phyloP scores from a whole-genome alignment of 495 filamentous ascomycete species.

The Penicillium bialowiezense region DNA sequence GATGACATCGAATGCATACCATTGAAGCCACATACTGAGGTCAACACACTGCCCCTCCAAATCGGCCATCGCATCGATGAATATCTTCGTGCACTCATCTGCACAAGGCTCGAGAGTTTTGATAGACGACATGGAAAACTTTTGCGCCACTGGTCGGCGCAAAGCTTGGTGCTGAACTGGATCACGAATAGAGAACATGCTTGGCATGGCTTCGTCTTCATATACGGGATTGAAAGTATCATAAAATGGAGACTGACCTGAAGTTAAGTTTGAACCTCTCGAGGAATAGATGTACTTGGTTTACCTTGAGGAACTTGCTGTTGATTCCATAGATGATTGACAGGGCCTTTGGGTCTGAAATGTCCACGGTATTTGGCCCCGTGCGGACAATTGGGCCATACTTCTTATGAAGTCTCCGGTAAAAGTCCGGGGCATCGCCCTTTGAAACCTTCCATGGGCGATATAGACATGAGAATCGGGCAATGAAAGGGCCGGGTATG shows the following conservation, averaged over 20 bases:
- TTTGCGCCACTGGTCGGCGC: conserved; percentile 50
- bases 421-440: conserved; percentile 8
- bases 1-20: conserved; percentile 55
- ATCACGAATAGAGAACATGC: conserved; percentile 69
- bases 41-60: conserved; percentile 47
- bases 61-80: conserved; percentile 32
- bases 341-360: conserved; percentile 55
- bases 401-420: conserved; percentile 6
- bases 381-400: conserved; percentile 9
- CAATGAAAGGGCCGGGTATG: conserved; percentile 12
- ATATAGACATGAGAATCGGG: conserved; percentile 11
- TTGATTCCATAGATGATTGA: conserved; percentile 71
- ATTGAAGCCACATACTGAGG: conserved; percentile 55
- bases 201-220: conserved; percentile 57
- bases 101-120: conserved; percentile 43
- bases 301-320: conserved; percentile 68
- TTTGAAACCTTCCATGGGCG: conserved; percentile 11
- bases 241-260: conserved; percentile 59
- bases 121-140: conserved; percentile 44
- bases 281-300: not conserved
- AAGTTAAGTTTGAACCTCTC: no score
- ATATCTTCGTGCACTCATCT: conserved; percentile 40
- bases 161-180: conserved; percentile 65
- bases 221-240: conserved; percentile 59
- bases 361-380: conserved; percentile 4